Evolutionary conservation across 495 filamentous ascomycete genomes (phyloP).

Genomic region (Neurospora sp.): DNA sequence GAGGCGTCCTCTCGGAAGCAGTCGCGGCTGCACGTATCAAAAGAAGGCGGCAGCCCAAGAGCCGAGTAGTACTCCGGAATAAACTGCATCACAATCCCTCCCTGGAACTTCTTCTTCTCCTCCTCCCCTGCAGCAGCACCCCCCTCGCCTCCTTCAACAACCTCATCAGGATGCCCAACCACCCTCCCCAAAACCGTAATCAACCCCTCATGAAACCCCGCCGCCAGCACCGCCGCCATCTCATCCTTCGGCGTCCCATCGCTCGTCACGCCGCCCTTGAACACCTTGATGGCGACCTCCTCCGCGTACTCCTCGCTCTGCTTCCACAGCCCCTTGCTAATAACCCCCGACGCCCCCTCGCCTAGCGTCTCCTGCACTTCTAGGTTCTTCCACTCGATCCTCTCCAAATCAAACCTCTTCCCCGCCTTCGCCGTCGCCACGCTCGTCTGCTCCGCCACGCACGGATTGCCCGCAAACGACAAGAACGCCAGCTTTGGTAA

Average conservation of each 20-base stretch:
- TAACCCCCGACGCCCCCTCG: conserved; percentile 28
- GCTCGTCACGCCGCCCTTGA: conserved; percentile 27
- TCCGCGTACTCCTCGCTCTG: conserved; percentile 17
- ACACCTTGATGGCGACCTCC: conserved; percentile 38
- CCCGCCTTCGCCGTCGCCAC: conserved; percentile 9
- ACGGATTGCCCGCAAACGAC: conserved; percentile 37
- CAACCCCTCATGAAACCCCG: conserved; percentile 35
- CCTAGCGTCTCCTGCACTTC: conserved; percentile 24
- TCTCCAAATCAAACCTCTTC: conserved; percentile 15
- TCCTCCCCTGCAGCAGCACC: neutral
- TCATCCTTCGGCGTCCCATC: conserved; percentile 36
- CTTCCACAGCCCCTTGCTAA: conserved; percentile 27
- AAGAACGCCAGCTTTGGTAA: conserved; percentile 35
- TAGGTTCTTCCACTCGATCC: conserved; percentile 29
- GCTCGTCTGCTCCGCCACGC: conserved; percentile 10
- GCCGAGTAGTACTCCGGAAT: conserved; percentile 19
- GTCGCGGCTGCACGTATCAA: conserved; percentile 27
- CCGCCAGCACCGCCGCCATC: conserved; percentile 31
- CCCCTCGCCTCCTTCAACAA: neutral
- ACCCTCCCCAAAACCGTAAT: conserved; percentile 34
- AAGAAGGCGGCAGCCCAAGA: conserved; percentile 19
- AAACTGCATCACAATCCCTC: conserved; percentile 31
- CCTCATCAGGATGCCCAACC: conserved; percentile 27
- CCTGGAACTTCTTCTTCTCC: conserved; percentile 10
- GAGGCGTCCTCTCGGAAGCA: conserved; percentile 22